These are phyloP conservation scores for Solanum chacoense DNA, from an alignment of 305 asterid species.

Conservation along the genomic window DNA sequence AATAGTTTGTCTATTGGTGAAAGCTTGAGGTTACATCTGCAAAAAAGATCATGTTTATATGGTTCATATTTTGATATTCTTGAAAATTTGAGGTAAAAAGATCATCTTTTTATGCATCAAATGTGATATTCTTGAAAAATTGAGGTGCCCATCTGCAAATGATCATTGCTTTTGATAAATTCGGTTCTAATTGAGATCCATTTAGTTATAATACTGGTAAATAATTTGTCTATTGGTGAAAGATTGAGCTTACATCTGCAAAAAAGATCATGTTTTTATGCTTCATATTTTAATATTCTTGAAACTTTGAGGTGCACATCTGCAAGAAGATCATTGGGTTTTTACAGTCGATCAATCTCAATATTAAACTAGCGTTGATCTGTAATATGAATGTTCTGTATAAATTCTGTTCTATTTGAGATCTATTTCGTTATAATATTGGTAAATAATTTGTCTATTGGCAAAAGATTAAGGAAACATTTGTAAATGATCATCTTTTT, in stretches of 20 bases:
- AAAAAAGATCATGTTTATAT: not conserved
- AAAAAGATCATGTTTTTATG: not conserved
- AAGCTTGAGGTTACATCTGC: not conserved
- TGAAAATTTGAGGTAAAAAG: not conserved
- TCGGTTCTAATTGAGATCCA: not conserved
- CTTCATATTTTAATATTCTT: not conserved
- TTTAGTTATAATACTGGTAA: conserved; percentile 10
- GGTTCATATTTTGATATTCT: not conserved
- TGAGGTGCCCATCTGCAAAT: conserved; percentile 10
- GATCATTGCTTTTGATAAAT: conserved; percentile 5
- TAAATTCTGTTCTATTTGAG: not conserved
- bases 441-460: conserved; percentile 13
- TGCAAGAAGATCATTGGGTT: conserved; percentile 8
- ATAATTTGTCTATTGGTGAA: not conserved
- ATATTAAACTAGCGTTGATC: not conserved
- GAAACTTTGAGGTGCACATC: not conserved
- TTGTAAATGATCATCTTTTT: not conserved
- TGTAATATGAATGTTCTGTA: not conserved
- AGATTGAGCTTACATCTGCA: not conserved
- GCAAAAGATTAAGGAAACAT: not conserved
- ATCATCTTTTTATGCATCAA: not conserved
- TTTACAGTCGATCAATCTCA: not conserved
- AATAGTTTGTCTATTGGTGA: not conserved
- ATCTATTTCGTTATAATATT: not conserved
- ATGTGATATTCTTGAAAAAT: not conserved